Evolutionary conservation across 208 protist genomes (phyloP).

Genomic region (Crithidia acanthocephali): DNA sequence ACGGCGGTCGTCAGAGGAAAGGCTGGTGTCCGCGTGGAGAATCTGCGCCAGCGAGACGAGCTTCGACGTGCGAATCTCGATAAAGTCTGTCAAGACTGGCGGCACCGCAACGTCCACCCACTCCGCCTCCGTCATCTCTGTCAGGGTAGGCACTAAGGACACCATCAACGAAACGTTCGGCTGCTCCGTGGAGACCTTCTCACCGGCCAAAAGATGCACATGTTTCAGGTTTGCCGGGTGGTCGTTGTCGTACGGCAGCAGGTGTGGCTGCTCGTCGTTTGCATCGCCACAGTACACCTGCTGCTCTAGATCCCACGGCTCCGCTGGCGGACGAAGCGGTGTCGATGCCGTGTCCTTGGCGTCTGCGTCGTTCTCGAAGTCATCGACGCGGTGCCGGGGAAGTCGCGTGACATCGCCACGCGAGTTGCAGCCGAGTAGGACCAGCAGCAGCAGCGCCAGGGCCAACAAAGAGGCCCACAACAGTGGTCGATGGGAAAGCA

Average conservation of each 20-base stretch:
- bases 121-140: constrained; percentile 5
- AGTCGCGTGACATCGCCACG: background rate
- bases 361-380: no score
- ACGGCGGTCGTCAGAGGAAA: background rate
- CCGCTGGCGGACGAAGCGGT: background rate
- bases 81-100: background rate
- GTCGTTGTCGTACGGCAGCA: background rate
- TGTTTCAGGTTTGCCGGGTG: background rate
- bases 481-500: background rate
- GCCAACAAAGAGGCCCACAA: background rate
- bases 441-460: background rate
- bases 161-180: background rate
- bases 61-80: constrained; percentile 12
- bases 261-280: background rate
- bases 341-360: background rate
- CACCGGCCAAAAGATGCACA: background rate
- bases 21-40: background rate
- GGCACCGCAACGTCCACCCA: constrained; percentile 5
- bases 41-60: constrained; percentile 15
- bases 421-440: background rate
- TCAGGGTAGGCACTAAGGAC: constrained; percentile 6
- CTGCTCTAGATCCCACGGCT: background rate
- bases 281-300: background rate
- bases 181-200: background rate
- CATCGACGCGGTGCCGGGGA: background rate